Conservation (phyloP, 129 eudicot species). For the Saposhnikovia divaricata region DNA sequence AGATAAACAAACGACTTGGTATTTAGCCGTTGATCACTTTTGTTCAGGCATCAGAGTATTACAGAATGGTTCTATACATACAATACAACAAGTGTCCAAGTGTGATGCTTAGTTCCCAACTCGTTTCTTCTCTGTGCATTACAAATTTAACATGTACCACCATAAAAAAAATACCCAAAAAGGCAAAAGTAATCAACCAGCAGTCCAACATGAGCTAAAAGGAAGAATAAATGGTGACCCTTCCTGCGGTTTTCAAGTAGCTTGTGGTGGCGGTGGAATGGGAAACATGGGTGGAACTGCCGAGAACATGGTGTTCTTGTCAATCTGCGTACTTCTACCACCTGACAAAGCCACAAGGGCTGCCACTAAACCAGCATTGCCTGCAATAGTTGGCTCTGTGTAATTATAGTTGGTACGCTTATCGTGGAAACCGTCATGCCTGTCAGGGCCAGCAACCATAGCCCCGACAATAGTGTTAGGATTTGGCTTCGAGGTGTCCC, state of each 20-base stretch:
- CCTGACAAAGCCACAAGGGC: conserved; percentile 49
- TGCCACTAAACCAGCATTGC: conserved; percentile 49
- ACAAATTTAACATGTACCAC: no score
- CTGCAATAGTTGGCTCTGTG: conserved; percentile 47
- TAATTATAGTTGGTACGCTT: conserved; percentile 40
- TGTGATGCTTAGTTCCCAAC: no score
- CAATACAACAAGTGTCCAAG: no score
- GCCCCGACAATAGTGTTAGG: conserved; percentile 44
- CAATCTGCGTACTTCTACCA: conserved; percentile 17
- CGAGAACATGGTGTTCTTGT: conserved; percentile 43
- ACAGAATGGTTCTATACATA: no score
- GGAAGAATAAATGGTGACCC: background rate
- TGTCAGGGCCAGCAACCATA: conserved; percentile 51
- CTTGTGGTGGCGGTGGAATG: conserved; percentile 44
- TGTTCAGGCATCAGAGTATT: no score
- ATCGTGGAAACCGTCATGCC: conserved; percentile 39
- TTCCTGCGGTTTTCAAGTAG: conserved; percentile 22
- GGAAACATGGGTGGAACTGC: conserved; percentile 47
- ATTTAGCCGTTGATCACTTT: no score
- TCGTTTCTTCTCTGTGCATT: no score
- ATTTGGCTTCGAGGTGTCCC: conserved; percentile 36
- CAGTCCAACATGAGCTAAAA: background rate
- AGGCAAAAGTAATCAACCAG: no score
- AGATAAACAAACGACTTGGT: no score
- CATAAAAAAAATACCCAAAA: no score